Conservation (phyloP, 805 yeast genomes). For the Pichia ethanolica region DNA sequence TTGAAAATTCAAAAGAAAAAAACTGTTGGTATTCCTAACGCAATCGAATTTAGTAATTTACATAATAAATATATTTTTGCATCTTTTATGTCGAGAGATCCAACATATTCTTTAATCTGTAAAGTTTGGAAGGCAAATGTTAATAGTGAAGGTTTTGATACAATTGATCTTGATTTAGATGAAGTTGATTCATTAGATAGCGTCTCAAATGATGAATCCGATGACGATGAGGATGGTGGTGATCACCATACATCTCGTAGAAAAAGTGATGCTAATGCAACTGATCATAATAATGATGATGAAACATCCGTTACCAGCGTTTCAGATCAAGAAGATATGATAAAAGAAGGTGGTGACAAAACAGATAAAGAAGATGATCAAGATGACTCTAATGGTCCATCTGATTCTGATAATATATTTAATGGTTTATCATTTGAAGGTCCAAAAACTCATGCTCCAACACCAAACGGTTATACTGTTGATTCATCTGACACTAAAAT, state of each 20-base stretch:
- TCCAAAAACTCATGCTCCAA: constrained; percentile 28
- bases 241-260: not conserved
- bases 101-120: constrained; percentile 42
- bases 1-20: constrained; percentile 56
- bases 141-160: constrained; percentile 17
- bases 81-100: constrained; percentile 54
- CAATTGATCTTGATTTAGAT: constrained; percentile 17
- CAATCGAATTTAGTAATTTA: constrained; percentile 53
- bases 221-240: constrained; percentile 16
- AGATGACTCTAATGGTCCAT: constrained; percentile 6
- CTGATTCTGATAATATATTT: constrained; percentile 20
- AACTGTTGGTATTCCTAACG: constrained; percentile 65
- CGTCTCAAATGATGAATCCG: constrained; percentile 18
- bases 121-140: constrained; percentile 53
- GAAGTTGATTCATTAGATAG: constrained; percentile 32
- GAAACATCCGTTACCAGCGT: constrained; percentile 23
- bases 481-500: constrained; percentile 48
- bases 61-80: constrained; percentile 61
- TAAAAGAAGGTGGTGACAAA: constrained; percentile 22
- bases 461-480: constrained; percentile 36
- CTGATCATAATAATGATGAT: constrained; percentile 12
- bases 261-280: constrained; percentile 24
- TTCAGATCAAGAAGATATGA: constrained; percentile 27
- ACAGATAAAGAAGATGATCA: constrained; percentile 2
- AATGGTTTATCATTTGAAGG: constrained; percentile 37